Percentiles rank a stretch among this genome's conserved stretches.
Evolutionary conservation across 83 land plant species (phyloP).

Genomic region (Picea mariana): DNA sequence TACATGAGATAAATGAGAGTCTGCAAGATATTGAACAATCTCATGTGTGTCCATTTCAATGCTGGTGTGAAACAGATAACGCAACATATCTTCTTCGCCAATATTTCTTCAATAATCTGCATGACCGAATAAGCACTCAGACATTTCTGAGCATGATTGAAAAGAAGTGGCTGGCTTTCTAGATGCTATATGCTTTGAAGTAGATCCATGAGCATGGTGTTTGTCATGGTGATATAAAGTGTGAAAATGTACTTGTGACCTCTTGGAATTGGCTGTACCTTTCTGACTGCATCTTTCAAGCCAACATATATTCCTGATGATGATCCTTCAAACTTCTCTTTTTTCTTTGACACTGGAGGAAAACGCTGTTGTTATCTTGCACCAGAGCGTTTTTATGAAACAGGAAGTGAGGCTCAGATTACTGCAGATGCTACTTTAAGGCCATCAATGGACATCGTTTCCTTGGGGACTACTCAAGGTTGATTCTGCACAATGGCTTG

Average conservation of each 20-base stretch:
- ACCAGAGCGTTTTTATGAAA: conserved; percentile 68
- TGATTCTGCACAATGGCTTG: no score
- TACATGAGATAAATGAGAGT: conserved; percentile 62
- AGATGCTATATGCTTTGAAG: conserved; percentile 93
- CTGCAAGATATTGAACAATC: conserved; percentile 67
- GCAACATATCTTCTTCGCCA: conserved; percentile 97
- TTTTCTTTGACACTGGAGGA: conserved; percentile 98
- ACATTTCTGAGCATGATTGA: conserved; percentile 89
- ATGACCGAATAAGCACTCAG: conserved; percentile 91
- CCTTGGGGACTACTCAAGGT: no score
- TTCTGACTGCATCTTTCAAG: conserved; percentile 97
- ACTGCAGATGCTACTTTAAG: no score
- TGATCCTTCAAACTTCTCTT: conserved; percentile 97
- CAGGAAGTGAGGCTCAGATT: no score
- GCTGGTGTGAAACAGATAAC: conserved; percentile 97
- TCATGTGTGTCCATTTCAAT: conserved; percentile 98
- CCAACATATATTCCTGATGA: conserved; percentile 97
- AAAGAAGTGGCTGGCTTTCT: conserved; percentile 98
- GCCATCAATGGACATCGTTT: no score
- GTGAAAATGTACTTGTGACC: conserved; percentile 98
- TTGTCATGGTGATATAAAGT: conserved; percentile 99
- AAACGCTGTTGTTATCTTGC: conserved; percentile 95
- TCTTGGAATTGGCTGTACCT: conserved; percentile 99
- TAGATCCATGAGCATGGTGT: conserved; percentile 95
- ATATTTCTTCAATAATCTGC: conserved; percentile 92